These are phyloP conservation scores for Podila minutissima DNA, from an alignment of 192 early-diverging fungal genomes.

Conservation along the genomic window DNA sequence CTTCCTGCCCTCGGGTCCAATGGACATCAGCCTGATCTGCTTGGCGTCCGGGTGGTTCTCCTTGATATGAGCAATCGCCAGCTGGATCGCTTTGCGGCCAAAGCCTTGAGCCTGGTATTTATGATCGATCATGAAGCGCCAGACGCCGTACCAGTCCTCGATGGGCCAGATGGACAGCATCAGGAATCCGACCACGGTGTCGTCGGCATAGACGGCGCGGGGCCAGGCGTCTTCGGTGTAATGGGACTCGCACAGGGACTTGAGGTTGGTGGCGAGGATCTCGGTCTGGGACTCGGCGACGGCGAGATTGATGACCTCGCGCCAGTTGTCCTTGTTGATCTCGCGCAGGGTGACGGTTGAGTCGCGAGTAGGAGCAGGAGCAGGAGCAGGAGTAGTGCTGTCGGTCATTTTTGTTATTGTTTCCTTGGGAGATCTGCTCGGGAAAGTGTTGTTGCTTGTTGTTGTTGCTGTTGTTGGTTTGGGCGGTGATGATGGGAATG, in stretches of 20 bases:
- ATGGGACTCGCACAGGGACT: constrained; percentile 17
- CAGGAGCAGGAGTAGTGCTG: no score
- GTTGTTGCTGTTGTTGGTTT: no score
- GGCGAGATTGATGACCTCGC: not conserved
- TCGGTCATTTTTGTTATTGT: no score
- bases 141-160: constrained; percentile 13
- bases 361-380: constrained; percentile 1
- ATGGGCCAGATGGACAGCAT: constrained; percentile 12
- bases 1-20: constrained; percentile 11
- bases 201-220: constrained; percentile 14
- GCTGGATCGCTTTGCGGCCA: constrained; percentile 9
- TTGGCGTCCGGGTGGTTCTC: constrained; percentile 7
- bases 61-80: constrained; percentile 5
- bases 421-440: no score
- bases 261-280: constrained; percentile 1
- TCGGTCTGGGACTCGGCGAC: constrained; percentile 3
- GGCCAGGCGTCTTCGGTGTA: constrained; percentile 16
- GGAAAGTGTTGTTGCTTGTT: no score
- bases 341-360: constrained; percentile 15
- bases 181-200: constrained; percentile 11
- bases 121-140: constrained; percentile 27
- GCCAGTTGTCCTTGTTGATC: constrained; percentile 15
- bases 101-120: constrained; percentile 2
- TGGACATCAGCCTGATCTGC: constrained; percentile 5
- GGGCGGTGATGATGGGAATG: no score